phyloP scores from a whole-genome alignment of 345 rosid species.

The Draba incana region DNA sequence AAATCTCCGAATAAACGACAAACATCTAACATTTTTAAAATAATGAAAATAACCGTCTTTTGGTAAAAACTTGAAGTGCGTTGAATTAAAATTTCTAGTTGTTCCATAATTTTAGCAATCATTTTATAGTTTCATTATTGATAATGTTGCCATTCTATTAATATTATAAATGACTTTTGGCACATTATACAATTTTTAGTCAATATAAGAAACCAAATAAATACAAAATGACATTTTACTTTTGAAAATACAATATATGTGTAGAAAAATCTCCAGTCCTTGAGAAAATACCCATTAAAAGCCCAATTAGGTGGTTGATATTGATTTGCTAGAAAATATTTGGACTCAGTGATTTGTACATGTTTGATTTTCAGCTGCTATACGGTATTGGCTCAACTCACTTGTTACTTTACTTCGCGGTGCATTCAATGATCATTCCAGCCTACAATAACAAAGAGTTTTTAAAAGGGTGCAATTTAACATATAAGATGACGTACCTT shows the following conservation, averaged over 20 bases:
- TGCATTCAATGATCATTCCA: too few species aligned
- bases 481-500: too few species aligned
- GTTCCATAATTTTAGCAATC: background rate
- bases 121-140: background rate
- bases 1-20: too few species aligned
- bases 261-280: background rate
- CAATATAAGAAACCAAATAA: background rate
- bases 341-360: too few species aligned
- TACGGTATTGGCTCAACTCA: too few species aligned
- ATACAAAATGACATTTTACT: background rate
- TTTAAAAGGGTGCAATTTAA: too few species aligned
- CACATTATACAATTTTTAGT: background rate
- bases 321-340: too few species aligned
- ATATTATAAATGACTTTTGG: background rate
- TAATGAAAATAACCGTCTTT: background rate
- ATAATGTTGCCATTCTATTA: too few species aligned
- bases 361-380: too few species aligned
- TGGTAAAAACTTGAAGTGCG: background rate
- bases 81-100: background rate
- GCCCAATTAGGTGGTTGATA: constrained; percentile 9
- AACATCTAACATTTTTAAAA: too few species aligned
- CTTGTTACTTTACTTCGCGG: too few species aligned
- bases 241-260: background rate
- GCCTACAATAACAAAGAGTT: too few species aligned
- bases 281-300: constrained; percentile 17